phyloP scores from a whole-genome alignment of 768 basidiomycete species.

The Daedaleopsis nitida region DNA sequence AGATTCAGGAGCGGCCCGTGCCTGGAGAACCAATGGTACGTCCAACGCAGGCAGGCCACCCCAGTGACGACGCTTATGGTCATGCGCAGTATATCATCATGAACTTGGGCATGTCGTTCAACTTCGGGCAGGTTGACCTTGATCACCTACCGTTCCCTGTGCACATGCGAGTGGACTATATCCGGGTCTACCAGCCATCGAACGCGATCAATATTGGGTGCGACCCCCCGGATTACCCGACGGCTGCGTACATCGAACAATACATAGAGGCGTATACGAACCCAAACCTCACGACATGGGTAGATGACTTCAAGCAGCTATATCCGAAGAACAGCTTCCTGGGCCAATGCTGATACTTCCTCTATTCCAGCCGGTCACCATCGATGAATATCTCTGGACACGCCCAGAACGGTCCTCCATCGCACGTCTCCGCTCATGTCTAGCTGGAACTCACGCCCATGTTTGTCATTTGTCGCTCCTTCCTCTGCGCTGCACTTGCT shows the following conservation, averaged over 20 bases:
- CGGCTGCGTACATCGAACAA: constrained; percentile 77
- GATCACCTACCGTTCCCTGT: constrained; percentile 69
- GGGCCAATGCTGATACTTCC: constrained; percentile 49
- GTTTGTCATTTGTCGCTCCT: neutral
- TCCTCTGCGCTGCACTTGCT: neutral
- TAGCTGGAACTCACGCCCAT: neutral
- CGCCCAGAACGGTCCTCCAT: neutral
- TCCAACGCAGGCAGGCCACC: neutral
- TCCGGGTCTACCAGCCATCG: constrained; percentile 86
- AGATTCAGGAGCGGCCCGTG: constrained; percentile 69
- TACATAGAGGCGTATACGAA: constrained; percentile 80
- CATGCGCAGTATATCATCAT: constrained; percentile 70
- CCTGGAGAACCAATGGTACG: constrained; percentile 86
- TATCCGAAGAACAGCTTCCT: constrained; percentile 70
- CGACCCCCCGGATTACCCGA: constrained; percentile 78
- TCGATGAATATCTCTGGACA: neutral
- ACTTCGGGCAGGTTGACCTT: constrained; percentile 78
- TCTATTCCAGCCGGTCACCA: neutral
- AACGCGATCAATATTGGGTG: constrained; percentile 79
- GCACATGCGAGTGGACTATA: constrained; percentile 80
- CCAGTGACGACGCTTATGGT: neutral
- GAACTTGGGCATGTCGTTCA: constrained; percentile 83
- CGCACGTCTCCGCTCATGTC: neutral
- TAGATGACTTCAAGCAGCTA: constrained; percentile 58
- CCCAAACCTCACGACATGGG: constrained; percentile 79